Conservation (phyloP, 768 basidiomycete species). For the Boletus eberwhitei region DNA sequence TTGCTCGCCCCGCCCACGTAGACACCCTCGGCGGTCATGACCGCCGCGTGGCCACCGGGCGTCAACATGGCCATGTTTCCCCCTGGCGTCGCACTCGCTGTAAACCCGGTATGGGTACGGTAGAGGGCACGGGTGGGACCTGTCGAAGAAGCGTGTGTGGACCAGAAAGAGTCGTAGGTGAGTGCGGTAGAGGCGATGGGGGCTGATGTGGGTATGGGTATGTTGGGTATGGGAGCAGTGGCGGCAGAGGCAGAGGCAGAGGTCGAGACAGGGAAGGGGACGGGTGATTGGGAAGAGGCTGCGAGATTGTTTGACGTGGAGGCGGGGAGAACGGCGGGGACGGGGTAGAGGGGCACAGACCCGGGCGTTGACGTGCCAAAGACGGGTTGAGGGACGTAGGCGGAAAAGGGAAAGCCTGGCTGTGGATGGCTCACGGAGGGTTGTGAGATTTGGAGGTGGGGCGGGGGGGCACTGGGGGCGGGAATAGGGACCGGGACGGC, state of each 20-base stretch:
- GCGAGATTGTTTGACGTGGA: background rate
- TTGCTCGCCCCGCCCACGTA: conserved; percentile 27
- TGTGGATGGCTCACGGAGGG: conserved; percentile 12
- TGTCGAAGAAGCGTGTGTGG: conserved; percentile 41
- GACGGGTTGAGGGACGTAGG: background rate
- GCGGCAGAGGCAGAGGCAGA: background rate
- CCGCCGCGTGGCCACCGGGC: conserved; percentile 28
- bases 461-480: background rate
- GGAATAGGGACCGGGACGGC: background rate
- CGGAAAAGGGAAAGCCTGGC: background rate
- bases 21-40: conserved; percentile 33
- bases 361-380: background rate
- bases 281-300: background rate
- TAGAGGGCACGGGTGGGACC: conserved; percentile 29
- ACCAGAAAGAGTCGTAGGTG: conserved; percentile 66
- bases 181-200: conserved; percentile 31
- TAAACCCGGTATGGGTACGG: conserved; percentile 29
- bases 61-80: conserved; percentile 34
- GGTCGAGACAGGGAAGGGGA: background rate
- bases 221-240: background rate
- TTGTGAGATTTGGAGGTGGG: conserved; percentile 1
- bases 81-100: conserved; percentile 20
- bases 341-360: background rate
- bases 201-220: background rate
- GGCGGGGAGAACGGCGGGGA: background rate